These are phyloP conservation scores for Saccharum officinarum DNA, from an alignment of 176 grass and related monocot species.

Conservation along the genomic window DNA sequence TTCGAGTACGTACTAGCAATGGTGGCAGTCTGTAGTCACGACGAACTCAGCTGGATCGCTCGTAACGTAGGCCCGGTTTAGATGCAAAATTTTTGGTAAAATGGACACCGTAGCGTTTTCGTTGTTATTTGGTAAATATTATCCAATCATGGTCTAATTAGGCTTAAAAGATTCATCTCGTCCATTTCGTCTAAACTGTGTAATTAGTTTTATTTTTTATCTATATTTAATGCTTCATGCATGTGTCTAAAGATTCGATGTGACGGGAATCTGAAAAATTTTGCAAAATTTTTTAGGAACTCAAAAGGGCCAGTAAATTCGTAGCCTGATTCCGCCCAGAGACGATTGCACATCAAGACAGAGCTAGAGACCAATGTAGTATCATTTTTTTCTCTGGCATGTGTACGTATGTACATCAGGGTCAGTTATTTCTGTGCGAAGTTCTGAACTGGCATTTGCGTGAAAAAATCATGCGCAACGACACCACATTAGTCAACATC, in stretches of 20 bases:
- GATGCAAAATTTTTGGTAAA: too few species aligned
- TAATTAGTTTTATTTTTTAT: too few species aligned
- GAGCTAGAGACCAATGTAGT: not conserved
- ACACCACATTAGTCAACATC: not conserved
- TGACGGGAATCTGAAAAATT: too few species aligned
- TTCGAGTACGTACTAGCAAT: not conserved
- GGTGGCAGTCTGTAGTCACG: not conserved
- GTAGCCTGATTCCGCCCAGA: not conserved
- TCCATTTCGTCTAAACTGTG: too few species aligned
- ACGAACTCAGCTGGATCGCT: not conserved
- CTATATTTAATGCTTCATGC: too few species aligned
- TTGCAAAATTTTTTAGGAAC: too few species aligned
- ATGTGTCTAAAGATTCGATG: too few species aligned
- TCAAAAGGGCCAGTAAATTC: slow-evolving; percentile 19
- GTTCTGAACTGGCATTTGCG: not conserved
- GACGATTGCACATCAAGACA: not conserved
- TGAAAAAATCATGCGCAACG: not conserved
- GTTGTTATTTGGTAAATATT: too few species aligned
- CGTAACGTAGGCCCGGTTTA: too few species aligned
- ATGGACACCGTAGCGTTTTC: too few species aligned
- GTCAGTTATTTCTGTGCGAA: not conserved
- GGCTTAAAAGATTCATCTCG: too few species aligned
- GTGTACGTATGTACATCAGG: not conserved
- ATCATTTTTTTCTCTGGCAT: not conserved
- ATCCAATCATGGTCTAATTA: too few species aligned